phyloP scores from a whole-genome alignment of 2,329 filamentous ascomycete species.

The Rutstroemia sp. region DNA sequence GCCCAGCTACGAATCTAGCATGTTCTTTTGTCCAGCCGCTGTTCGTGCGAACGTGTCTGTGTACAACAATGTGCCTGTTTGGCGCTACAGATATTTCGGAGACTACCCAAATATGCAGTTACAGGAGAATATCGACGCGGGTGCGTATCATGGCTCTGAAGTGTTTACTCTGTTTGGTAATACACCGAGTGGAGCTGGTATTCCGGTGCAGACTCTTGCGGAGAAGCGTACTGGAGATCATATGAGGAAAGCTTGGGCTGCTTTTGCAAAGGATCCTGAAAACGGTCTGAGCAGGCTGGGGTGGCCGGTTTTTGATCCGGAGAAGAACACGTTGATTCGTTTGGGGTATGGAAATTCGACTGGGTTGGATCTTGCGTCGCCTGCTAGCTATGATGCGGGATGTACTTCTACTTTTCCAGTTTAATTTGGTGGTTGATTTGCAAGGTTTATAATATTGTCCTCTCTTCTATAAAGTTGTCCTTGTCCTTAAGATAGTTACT shows the following conservation, averaged over 20 bases:
- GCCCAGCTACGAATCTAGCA: conserved; percentile 23
- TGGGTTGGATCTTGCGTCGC: conserved; percentile 1
- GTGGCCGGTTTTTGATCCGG: conserved; percentile 7
- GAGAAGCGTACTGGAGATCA: conserved; percentile 28
- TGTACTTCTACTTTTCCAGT: not conserved
- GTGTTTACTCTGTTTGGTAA: conserved; percentile 28
- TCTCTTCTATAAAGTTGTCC: too few species aligned
- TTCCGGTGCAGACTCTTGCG: conserved; percentile 17
- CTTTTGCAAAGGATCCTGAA: conserved; percentile 33
- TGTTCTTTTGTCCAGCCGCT: conserved; percentile 31
- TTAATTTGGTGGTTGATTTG: not conserved
- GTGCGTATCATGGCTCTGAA: conserved; percentile 32
- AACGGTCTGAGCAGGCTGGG: conserved; percentile 29
- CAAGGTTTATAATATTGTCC: too few species aligned
- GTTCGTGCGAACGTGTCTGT: conserved; percentile 24
- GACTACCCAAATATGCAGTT: conserved; percentile 30
- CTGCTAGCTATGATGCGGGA: conserved; percentile 11
- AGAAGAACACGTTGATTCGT: conserved; percentile 6
- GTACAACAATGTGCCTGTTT: conserved; percentile 27
- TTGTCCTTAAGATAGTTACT: too few species aligned
- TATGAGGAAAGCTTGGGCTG: conserved; percentile 33
- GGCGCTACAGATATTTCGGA: conserved; percentile 34
- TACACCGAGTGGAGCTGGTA: conserved; percentile 11
- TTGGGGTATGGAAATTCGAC: conserved; percentile 11
- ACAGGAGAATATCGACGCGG: conserved; percentile 19